These are phyloP conservation scores for Penicillium steckii DNA, from an alignment of 495 filamentous ascomycete species.

Conservation along the genomic window DNA sequence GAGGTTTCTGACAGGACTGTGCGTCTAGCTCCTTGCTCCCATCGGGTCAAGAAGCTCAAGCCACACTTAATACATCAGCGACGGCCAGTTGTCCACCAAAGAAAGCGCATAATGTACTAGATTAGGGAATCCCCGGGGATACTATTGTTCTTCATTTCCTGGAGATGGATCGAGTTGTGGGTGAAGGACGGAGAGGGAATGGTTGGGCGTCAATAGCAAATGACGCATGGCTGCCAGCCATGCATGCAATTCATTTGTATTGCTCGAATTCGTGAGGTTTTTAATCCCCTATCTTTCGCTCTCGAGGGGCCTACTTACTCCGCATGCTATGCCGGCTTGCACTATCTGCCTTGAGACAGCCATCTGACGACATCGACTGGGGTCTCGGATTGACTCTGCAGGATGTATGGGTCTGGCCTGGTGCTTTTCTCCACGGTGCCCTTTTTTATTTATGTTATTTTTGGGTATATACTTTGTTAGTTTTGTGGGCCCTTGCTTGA, in stretches of 20 bases:
- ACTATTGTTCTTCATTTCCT: neutral
- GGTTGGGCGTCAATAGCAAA: constrained; percentile 12
- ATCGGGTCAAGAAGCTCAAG: constrained; percentile 4
- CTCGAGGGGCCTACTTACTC: neutral
- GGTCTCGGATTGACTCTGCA: constrained; percentile 5
- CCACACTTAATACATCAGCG: constrained; percentile 11
- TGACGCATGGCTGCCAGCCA: constrained; percentile 10
- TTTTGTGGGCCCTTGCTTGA: constrained; percentile 23
- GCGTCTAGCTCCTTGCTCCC: constrained; percentile 17
- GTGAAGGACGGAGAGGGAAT: too few relatives aligned
- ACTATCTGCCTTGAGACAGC: neutral
- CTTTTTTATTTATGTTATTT: constrained; percentile 2
- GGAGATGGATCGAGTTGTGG: too few relatives aligned
- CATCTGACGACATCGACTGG: constrained; percentile 16
- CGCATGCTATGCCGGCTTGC: neutral
- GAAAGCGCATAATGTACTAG: neutral
- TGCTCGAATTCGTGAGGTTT: neutral
- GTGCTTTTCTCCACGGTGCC: neutral
- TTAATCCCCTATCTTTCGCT: too few relatives aligned
- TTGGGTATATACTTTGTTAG: constrained; percentile 3
- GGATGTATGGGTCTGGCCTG: constrained; percentile 1
- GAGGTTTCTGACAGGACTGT: constrained; percentile 11
- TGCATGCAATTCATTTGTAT: neutral
- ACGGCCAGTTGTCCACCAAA: constrained; percentile 5
- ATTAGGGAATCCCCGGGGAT: neutral